These are phyloP conservation scores for Penicillium salamii DNA, from an alignment of 495 filamentous ascomycete species.

Conservation along the genomic window DNA sequence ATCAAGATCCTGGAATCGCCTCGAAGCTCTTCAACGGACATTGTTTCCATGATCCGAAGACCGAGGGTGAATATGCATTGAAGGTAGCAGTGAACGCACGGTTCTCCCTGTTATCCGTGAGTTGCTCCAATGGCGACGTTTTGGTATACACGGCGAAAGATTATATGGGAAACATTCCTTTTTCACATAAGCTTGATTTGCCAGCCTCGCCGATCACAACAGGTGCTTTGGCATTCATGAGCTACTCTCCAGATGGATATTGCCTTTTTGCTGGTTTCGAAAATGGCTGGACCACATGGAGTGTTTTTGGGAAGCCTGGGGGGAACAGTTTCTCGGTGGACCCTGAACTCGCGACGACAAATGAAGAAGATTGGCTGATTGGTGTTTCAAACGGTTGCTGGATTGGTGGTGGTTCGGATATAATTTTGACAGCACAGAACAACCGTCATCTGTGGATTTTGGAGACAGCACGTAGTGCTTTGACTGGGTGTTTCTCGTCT, in stretches of 20 bases:
- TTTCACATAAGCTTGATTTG: constrained; percentile 75
- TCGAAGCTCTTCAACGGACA: constrained; percentile 83
- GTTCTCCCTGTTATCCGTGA: constrained; percentile 88
- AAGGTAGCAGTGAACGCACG: constrained; percentile 86
- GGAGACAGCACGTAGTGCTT: constrained; percentile 87
- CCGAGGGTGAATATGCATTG: constrained; percentile 56
- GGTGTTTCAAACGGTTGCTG: constrained; percentile 75
- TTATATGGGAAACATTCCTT: constrained; percentile 86
- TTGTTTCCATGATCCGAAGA: constrained; percentile 77
- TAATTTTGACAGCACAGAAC: constrained; percentile 65
- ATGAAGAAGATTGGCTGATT: constrained; percentile 75
- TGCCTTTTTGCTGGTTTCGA: constrained; percentile 94
- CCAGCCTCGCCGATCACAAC: constrained; percentile 61
- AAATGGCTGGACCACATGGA: constrained; percentile 93
- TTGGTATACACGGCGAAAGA: constrained; percentile 87
- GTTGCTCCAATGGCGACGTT: constrained; percentile 75
- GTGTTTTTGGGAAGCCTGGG: constrained; percentile 88
- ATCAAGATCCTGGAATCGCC: constrained; percentile 30
- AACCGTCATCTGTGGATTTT: constrained; percentile 82
- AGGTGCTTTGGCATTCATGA: constrained; percentile 69
- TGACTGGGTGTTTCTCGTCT: constrained; percentile 84
- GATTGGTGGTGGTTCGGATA: constrained; percentile 82
- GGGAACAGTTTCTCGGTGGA: constrained; percentile 78
- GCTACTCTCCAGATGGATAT: constrained; percentile 94
- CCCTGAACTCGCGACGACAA: constrained; percentile 55